Evolutionary conservation across 441 rosid species (phyloP).

Genomic region (Brassica balearica): DNA sequence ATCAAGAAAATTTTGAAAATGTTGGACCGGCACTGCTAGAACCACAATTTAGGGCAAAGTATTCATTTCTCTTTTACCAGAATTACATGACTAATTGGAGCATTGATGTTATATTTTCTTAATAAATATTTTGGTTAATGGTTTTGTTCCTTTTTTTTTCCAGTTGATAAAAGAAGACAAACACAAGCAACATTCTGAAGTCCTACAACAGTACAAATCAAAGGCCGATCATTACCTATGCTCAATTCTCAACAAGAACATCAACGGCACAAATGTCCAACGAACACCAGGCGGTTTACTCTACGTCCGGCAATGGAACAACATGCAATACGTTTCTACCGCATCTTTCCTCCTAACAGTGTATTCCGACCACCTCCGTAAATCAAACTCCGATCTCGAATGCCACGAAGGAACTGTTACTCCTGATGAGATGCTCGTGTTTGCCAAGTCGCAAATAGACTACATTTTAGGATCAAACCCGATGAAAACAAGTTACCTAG

Average conservation of each 20-base stretch:
- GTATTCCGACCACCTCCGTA: constrained; percentile 67
- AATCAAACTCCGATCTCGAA: constrained; percentile 47
- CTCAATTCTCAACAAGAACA: constrained; percentile 78
- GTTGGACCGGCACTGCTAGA: neutral
- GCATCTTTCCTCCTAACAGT: constrained; percentile 78
- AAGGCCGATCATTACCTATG: constrained; percentile 89
- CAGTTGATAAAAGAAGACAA: constrained; percentile 68
- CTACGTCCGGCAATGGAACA: constrained; percentile 92
- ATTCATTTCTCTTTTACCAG: neutral
- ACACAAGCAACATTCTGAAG: constrained; percentile 52
- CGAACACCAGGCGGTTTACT: constrained; percentile 84
- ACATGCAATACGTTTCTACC: constrained; percentile 92
- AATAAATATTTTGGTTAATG: neutral
- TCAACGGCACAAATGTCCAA: constrained; percentile 55
- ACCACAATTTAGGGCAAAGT: neutral
- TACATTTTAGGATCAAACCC: constrained; percentile 88
- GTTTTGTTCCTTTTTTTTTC: constrained; percentile 14
- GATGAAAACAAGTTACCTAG: constrained; percentile 85
- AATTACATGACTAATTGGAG: neutral
- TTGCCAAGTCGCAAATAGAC: constrained; percentile 83
- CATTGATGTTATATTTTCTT: neutral
- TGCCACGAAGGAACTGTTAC: constrained; percentile 59
- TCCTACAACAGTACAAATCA: constrained; percentile 62
- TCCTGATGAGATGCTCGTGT: constrained; percentile 57
- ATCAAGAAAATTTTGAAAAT: neutral